These are phyloP conservation scores for Ceratocystis harringtonii DNA, from an alignment of 2,329 filamentous ascomycete species.

Conservation along the genomic window DNA sequence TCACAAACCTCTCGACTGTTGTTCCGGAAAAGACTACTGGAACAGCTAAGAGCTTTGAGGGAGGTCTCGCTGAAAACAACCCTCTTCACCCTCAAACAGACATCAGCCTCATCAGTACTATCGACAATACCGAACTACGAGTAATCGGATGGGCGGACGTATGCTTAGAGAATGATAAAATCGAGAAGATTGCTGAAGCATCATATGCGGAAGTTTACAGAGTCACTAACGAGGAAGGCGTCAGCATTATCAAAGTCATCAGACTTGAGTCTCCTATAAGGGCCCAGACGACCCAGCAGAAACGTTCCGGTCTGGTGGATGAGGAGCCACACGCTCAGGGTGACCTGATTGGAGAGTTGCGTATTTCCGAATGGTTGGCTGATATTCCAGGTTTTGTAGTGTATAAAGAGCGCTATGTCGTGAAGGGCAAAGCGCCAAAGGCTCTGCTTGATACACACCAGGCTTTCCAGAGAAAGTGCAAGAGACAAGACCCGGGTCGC, in stretches of 20 bases:
- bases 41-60: too few relatives aligned
- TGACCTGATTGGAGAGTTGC: conserved; percentile 43
- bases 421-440: conserved; percentile 39
- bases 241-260: conserved; percentile 51
- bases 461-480: conserved; percentile 38
- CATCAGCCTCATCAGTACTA: conserved; percentile 13
- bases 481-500: conserved; percentile 39
- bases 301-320: conserved; percentile 39
- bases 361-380: conserved; percentile 48
- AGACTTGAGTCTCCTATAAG: conserved; percentile 44
- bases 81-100: not conserved
- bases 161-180: conserved; percentile 36
- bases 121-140: conserved; percentile 24
- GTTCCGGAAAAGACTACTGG: not conserved
- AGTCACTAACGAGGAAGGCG: conserved; percentile 42
- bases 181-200: conserved; percentile 51
- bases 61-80: not conserved
- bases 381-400: conserved; percentile 50
- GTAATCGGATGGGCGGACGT: conserved; percentile 43
- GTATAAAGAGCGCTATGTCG: conserved; percentile 49
- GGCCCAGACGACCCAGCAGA: conserved; percentile 41
- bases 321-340: conserved; percentile 41
- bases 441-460: conserved; percentile 46
- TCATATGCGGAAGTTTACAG: conserved; percentile 53
- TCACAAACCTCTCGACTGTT: not conserved